A percentile compares a stretch with the other conserved stretches of the same genome.
These are phyloP conservation scores for Protomyces macrosporus DNA, from an alignment of 1,139 yeast genomes.

Conservation along the genomic window DNA sequence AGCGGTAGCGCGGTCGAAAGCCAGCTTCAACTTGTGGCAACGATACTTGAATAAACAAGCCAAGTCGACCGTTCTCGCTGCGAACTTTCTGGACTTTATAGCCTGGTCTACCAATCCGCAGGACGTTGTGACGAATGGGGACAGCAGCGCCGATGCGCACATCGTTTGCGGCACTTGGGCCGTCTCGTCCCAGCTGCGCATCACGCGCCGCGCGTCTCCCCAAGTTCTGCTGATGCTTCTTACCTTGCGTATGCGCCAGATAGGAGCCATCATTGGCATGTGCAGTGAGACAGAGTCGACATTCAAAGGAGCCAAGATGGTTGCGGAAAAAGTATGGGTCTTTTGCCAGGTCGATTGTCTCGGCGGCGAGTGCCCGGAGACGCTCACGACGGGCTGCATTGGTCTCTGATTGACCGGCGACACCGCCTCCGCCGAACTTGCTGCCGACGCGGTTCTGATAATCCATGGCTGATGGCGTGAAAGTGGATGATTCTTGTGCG, in stretches of 20 bases:
- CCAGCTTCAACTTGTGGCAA: conserved; percentile 47
- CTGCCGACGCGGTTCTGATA: conserved; percentile 20
- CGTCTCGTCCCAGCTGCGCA: conserved; percentile 12
- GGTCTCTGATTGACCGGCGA: conserved; percentile 63
- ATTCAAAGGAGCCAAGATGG: conserved; percentile 69
- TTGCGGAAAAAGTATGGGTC: conserved; percentile 73
- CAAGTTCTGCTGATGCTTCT: conserved; percentile 64
- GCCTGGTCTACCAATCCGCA: conserved; percentile 67
- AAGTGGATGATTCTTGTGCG: not conserved
- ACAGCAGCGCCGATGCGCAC: conserved; percentile 36
- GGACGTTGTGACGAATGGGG: conserved; percentile 48
- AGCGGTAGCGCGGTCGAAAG: conserved; percentile 56
- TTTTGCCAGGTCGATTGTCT: conserved; percentile 59
- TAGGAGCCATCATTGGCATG: conserved; percentile 74
- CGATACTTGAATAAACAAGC: conserved; percentile 56
- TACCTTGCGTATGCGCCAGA: conserved; percentile 72
- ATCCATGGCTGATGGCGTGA: not conserved
- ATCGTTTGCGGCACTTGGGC: conserved; percentile 29
- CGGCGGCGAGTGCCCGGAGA: conserved; percentile 57
- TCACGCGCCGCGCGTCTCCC: conserved; percentile 50
- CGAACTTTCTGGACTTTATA: conserved; percentile 62
- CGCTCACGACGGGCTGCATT: conserved; percentile 63
- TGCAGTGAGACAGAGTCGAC: conserved; percentile 67
- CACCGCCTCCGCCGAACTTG: conserved; percentile 52
- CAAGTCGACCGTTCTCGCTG: conserved; percentile 54